Evolutionary conservation across 225 moss, liverwort and hornwort genomes (phyloP), one percentile per base, ranked within the genome.

Genomic region (Bryoerythrophyllum caledonicum): DNA sequence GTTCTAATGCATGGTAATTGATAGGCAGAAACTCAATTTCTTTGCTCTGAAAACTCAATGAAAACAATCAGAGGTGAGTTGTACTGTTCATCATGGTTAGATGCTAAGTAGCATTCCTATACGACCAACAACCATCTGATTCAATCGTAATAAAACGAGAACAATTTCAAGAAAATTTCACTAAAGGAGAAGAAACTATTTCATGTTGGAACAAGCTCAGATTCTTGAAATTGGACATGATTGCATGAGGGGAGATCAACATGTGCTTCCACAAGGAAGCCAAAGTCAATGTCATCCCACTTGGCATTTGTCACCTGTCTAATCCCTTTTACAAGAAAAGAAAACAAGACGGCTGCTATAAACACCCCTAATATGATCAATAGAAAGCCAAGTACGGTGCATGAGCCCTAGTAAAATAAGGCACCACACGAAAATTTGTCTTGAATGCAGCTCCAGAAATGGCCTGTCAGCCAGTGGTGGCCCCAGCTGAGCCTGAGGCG

Each of bases 241-340:
- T 5, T 26, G 27, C 13, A n/a, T 41, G 70, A 10, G 55, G n/a
- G 35, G 38, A 56, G 70, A 38, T 20, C 46, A 10, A 8, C 10
- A 56, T 40, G 26, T 24, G 43, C 41, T 26, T 5, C 40, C 27
- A 71, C 71, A 41, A 28, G 27, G n/a, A 44, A 4, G 28, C 30
- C 8, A 60, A 72, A 72, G 72, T 72, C 72, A 60, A 72, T 72
- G 71, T 16, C 43, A 59, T 59, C 71, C 71, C 71, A 59, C 71
- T 72, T 54, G 72, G 60, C 59, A 43, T n/a, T 41, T 28, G 58
- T 28, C 71, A 59, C 19, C 58, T 7, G 41, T 43, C 7, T 20
- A 41, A 59, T 4, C 25, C 0, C 19, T 58, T 58, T 20, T 35
- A 27, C n/a, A 35, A 14, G n/a, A 52, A 52, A 68, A 20, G 26